Conservation (phyloP, 306 rosid genomes). For the Trifolium dubium region DNA sequence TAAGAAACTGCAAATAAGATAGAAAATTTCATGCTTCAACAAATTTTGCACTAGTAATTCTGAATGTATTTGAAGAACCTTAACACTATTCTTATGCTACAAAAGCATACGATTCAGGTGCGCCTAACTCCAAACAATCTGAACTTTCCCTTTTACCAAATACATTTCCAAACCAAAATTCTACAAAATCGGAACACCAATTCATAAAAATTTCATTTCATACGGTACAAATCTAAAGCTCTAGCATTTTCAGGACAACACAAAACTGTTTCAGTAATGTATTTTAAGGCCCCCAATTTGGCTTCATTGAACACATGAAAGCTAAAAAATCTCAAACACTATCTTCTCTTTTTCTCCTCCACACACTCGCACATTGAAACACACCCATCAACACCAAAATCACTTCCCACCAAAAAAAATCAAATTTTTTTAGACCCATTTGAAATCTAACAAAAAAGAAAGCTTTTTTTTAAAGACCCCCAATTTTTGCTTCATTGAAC, state of each 20-base stretch:
- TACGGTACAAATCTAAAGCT: neutral
- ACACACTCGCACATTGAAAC: slow-evolving; percentile 12
- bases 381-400: slow-evolving; percentile 24
- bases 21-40: slow-evolving; percentile 5
- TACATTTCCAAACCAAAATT: neutral
- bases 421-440: slow-evolving; percentile 31
- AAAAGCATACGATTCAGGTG: neutral
- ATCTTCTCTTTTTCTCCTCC: slow-evolving; percentile 3
- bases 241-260: neutral
- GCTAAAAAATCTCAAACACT: neutral
- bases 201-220: slow-evolving; percentile 4
- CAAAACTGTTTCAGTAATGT: neutral
- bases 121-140: neutral
- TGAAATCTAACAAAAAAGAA: slow-evolving; percentile 22
- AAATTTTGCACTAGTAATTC: neutral
- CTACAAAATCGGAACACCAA: slow-evolving; percentile 4
- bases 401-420: neutral
- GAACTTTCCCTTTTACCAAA: neutral
- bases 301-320: neutral
- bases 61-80: neutral
- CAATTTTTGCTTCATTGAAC: neutral
- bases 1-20: neutral
- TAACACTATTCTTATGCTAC: neutral
- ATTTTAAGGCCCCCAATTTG: neutral
- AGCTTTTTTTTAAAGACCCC: too few species aligned